Percentiles rank a stretch among this genome's conserved stretches.
Evolutionary conservation across 164 flowering plant genomes (phyloP).

Genomic region (Echeveria elegans): DNA sequence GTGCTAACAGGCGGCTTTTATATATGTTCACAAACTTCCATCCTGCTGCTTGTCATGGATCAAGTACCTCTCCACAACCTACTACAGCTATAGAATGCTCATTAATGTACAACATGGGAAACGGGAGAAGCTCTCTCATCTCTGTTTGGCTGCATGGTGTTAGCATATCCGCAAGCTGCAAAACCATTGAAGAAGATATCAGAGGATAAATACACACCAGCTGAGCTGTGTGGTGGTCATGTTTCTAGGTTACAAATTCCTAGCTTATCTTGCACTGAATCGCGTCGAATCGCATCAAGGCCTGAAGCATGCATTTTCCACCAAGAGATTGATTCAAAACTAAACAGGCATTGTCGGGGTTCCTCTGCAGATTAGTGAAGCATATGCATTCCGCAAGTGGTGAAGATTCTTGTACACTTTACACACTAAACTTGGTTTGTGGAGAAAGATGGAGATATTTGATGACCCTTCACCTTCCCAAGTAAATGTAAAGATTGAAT

Average conservation of each 20-base stretch:
- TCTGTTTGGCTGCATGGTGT: slow-evolving; percentile 33
- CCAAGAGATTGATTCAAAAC: too few species aligned
- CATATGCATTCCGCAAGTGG: too few species aligned
- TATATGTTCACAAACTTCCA: slow-evolving; percentile 74
- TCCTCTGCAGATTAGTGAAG: too few species aligned
- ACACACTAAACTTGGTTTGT: too few species aligned
- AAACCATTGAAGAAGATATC: slow-evolving; percentile 41
- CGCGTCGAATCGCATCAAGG: too few species aligned
- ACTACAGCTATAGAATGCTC: slow-evolving; percentile 53
- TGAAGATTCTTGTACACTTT: too few species aligned
- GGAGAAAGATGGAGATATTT: too few species aligned
- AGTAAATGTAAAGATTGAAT: too few species aligned
- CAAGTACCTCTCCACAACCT: slow-evolving; percentile 64
- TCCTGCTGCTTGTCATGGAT: slow-evolving; percentile 55
- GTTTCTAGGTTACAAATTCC: slow-evolving; percentile 51
- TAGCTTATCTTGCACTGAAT: slow-evolving; percentile 61
- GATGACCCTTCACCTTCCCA: too few species aligned
- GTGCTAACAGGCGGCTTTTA: slow-evolving; percentile 72
- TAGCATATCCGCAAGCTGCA: slow-evolving; percentile 25
- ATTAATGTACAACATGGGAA: slow-evolving; percentile 54
- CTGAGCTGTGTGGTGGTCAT: slow-evolving; percentile 22
- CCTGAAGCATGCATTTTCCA: too few species aligned
- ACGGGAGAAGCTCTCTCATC: slow-evolving; percentile 25
- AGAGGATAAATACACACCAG: slow-evolving; percentile 39
- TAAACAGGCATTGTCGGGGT: too few species aligned